Base-by-base conservation (phyloP, 179 eudicot species). In the Actinidia arguta region DNA sequence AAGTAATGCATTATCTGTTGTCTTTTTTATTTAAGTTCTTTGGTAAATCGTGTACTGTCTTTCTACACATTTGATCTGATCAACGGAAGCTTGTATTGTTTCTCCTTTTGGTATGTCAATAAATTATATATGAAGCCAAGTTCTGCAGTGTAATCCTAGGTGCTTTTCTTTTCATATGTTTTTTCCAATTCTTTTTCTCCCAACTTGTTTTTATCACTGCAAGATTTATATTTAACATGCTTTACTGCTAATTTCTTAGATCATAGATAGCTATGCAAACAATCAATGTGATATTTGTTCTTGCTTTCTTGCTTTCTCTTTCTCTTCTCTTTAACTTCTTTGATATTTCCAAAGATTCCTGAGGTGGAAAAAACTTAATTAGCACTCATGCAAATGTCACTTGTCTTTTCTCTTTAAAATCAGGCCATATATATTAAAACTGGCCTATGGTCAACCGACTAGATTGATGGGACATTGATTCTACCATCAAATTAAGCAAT, bases 51-150 rank as follows among this genome's bases (percentile, higher is more conserved):
- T 31, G 24, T 36, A 22, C 75, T 27, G 62, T 74, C 12, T 50
- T 50, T 48, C 54, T 71, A 18, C 10, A 47, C 55, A 22, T 10
- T 47, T 71, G 56, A n/a, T n/a, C n/a, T n/a, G n/a, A n/a, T 71
- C 20, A 48, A 20, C 58, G 22, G 55, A 71, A 73, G 58, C 36
- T 11, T 24, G 78, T 52, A 25, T 73, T 51, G 20, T 14, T 52
- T 52, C 52, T 74, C 24, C 22, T 6, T 24, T 24, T 75, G 64
- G 4, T 2, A 27, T 75, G 17, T 55, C 4, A 12, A 36, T 75
- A 8, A 54, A 12, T 75, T 75, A 18, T 31, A 36, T 36, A 39
- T 52, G 63, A 74, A 74, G 63, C 63, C 78, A 54, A 52, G 46
- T 22, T 71, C 16, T 54, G n/a, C 46, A 25, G n/a, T 50, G 42